Conservation (phyloP, 2,329 filamentous ascomycete species). For the Fonsecaea pugnacius region DNA sequence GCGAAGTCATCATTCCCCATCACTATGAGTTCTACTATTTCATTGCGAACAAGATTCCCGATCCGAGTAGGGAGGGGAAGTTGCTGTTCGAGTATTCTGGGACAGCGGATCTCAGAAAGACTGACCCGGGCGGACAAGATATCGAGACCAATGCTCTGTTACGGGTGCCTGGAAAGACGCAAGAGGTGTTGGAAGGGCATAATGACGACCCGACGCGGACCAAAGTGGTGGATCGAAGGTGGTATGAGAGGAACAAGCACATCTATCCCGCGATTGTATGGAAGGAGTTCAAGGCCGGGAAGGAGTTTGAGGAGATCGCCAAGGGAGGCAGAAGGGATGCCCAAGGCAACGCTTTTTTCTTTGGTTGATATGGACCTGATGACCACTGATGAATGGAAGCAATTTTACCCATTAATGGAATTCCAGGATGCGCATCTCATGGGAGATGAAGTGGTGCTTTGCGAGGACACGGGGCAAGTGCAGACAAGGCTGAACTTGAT, state of each 20-base stretch:
- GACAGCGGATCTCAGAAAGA: constrained; percentile 41
- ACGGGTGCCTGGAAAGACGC: constrained; percentile 54
- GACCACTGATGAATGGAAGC: not conserved
- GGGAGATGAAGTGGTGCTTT: not conserved
- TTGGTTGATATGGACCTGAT: constrained; percentile 46
- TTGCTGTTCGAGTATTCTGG: constrained; percentile 77
- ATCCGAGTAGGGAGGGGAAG: constrained; percentile 73
- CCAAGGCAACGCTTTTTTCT: constrained; percentile 93
- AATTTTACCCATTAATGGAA: not conserved
- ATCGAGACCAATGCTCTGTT: constrained; percentile 47
- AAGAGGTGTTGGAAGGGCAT: constrained; percentile 71
- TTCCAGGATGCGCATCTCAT: not conserved
- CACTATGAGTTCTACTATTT: constrained; percentile 99
- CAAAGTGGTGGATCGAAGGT: constrained; percentile 92
- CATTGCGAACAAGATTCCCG: constrained; percentile 72
- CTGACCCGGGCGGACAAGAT: constrained; percentile 32
- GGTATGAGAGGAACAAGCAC: constrained; percentile 98
- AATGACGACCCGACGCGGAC: constrained; percentile 78
- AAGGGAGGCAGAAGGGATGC: constrained; percentile 75
- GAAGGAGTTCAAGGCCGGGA: constrained; percentile 91
- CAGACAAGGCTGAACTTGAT: not conserved
- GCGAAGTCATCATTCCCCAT: constrained; percentile 92
- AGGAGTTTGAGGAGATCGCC: constrained; percentile 71
- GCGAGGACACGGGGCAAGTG: not conserved
- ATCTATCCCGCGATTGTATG: constrained; percentile 96